These are phyloP conservation scores for Oryza coarctata DNA, from an alignment of 176 grass and related monocot species.

Conservation along the genomic window DNA sequence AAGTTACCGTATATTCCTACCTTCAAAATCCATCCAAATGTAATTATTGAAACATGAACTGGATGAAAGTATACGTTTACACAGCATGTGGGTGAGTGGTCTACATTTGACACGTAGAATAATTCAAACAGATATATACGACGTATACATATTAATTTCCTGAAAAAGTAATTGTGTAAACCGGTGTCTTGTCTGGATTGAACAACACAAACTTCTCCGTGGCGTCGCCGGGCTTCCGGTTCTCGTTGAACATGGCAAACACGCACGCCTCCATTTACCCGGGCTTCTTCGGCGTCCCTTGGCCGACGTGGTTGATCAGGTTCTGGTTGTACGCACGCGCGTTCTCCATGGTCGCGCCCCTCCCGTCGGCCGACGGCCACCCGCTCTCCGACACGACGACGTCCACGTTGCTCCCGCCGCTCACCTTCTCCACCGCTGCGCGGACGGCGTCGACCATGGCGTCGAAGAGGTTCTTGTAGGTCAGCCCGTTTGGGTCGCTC, in stretches of 20 bases:
- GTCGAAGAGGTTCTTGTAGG: constrained; percentile 62
- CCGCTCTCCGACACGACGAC: constrained; percentile 55
- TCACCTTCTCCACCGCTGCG: constrained; percentile 49
- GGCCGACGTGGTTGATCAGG: constrained; percentile 49
- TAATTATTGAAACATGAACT: too few species aligned
- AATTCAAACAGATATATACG: neutral
- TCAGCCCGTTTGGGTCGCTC: constrained; percentile 13
- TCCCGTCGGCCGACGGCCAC: constrained; percentile 59
- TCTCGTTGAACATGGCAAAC: constrained; percentile 77
- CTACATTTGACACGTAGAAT: neutral
- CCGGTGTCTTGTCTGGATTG: constrained; percentile 34
- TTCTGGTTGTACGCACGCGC: constrained; percentile 62
- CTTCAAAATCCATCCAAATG: too few species aligned
- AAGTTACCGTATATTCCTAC: too few species aligned
- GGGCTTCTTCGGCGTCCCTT: constrained; percentile 53
- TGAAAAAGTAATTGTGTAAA: constrained; percentile 33
- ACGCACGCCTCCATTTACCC: constrained; percentile 48
- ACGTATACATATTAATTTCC: neutral
- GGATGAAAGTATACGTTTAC: too few species aligned
- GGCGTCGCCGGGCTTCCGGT: constrained; percentile 31
- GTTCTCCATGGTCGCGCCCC: constrained; percentile 34
- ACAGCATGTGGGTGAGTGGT: too few species aligned
- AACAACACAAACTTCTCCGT: constrained; percentile 62
- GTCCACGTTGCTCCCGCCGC: neutral
- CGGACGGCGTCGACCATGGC: constrained; percentile 56